Evolutionary conservation across 2,329 filamentous ascomycete genomes (phyloP), one percentile per base, ranked within the genome.

Genomic region (Coleophoma crateriformis): DNA sequence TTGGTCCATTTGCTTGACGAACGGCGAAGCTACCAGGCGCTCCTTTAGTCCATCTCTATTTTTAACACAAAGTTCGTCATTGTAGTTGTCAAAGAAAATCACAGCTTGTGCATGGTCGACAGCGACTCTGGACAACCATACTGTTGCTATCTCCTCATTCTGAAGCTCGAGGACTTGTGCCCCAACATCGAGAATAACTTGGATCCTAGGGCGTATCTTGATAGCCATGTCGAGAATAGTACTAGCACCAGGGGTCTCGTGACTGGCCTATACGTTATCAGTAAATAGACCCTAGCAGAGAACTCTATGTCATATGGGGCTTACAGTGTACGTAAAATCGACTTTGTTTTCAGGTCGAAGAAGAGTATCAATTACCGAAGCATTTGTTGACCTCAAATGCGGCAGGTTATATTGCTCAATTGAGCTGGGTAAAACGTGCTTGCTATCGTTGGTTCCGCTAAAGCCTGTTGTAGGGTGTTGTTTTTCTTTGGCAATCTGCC

Each of bases 101-200:
- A 72, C 74, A 0, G 74, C 75, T 20, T 79, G 64, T 0, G 60
- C 66, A 0, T 48, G n/a, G 1, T 53, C 34, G 7, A 51, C 17
- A 5, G 0, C 22, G 0, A 52, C 51, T 40, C 56, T 60, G 1
- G 45, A 19, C 0, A 88, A 59, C 83, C 82, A 88, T 1, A 54
- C 48, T 5, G 55, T 53, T 0, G 80, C 78, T 2, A 88, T 69
- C 3, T 75, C 64, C 0, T 65, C 1, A 52, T 88, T 88, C 15
- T 67, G 70, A 0, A 84, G 64, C 33, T 89, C 84, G 0, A 90
- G 62, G 7, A 90, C 77, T 47, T 84, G 79, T 0, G 86, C 85
- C 0, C 86, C 85, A 0, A 87, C 84, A 55, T 90, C 85, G 0
- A 90, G 69, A 1, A 90, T 75, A 0, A 90, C 84, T 1, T 74